These are phyloP conservation scores for Phaffia rhodozyma DNA, from an alignment of 1,284 basidiomycete species.

Conservation along the genomic window DNA sequence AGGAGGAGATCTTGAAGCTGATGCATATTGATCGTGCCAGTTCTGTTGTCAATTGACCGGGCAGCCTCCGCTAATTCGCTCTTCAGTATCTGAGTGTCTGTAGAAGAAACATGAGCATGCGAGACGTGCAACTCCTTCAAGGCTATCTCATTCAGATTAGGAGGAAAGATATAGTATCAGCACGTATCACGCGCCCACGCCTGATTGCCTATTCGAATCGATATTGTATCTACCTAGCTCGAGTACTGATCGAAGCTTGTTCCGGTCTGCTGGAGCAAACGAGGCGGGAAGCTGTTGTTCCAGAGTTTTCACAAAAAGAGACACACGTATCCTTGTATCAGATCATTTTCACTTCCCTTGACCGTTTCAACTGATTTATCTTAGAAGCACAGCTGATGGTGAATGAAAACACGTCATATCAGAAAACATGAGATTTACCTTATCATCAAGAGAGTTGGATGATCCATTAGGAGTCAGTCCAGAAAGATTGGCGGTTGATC, in stretches of 20 bases:
- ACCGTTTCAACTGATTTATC: not conserved
- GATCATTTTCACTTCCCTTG: not conserved
- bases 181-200: not conserved
- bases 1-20: conserved; percentile 78
- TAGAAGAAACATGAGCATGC: conserved; percentile 45
- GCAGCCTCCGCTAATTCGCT: conserved; percentile 56
- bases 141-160: conserved; percentile 21
- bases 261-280: too few relatives aligned
- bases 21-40: conserved; percentile 55
- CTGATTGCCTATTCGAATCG: not conserved
- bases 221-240: conserved; percentile 39
- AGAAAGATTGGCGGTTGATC: conserved; percentile 3
- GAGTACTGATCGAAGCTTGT: conserved; percentile 23
- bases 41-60: conserved; percentile 56
- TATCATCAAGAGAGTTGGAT: conserved; percentile 28
- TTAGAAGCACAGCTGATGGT: not conserved
- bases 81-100: conserved; percentile 55
- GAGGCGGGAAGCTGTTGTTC: too few relatives aligned
- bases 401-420: conserved; percentile 21
- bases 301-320: too few relatives aligned
- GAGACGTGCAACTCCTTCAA: conserved; percentile 49
- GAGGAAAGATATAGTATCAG: not conserved
- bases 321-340: not conserved
- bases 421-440: conserved; percentile 24
- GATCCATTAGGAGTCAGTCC: conserved; percentile 15